Conservation (phyloP, 352 stramenopile species). For the Globisporangium barbulae region DNA sequence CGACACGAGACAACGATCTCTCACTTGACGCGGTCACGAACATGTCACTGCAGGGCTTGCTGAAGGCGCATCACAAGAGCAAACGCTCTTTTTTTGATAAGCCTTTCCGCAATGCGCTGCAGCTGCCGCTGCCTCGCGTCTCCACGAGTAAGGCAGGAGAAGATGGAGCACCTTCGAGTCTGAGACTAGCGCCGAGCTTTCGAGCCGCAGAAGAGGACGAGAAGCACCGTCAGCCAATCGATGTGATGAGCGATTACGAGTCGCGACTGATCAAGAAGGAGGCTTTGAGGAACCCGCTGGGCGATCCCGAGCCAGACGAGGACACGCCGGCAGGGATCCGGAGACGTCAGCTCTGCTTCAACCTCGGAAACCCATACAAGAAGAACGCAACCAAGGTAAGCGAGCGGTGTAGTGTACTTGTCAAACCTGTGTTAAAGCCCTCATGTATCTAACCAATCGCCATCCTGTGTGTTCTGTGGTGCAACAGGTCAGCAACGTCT, state of each 20-base stretch:
- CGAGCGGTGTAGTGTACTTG: neutral
- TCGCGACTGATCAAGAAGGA: conserved; percentile 87
- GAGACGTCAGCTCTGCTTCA: conserved; percentile 80
- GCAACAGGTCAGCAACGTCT: conserved; percentile 73
- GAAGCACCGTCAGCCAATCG: conserved; percentile 82
- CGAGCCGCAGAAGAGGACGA: conserved; percentile 70
- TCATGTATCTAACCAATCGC: neutral
- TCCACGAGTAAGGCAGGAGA: conserved; percentile 20
- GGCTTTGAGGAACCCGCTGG: conserved; percentile 77
- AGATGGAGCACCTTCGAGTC: conserved; percentile 16
- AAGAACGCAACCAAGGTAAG: conserved; percentile 79
- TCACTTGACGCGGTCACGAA: conserved; percentile 54
- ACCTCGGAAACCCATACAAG: conserved; percentile 88
- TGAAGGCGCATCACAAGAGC: conserved; percentile 43
- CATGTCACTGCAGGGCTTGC: conserved; percentile 66
- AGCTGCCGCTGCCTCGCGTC: conserved; percentile 32
- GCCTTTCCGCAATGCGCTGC: conserved; percentile 32
- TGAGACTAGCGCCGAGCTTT: conserved; percentile 60
- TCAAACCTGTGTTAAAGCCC: neutral
- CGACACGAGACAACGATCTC: conserved; percentile 25
- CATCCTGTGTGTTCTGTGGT: conserved; percentile 2
- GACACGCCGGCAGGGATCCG: conserved; percentile 70
- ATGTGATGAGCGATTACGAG: conserved; percentile 89
- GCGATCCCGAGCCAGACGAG: conserved; percentile 81
- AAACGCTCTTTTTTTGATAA: conserved; percentile 56